Conservation (phyloP, 768 basidiomycete genomes). For the Kwoniella dendrophila region DNA sequence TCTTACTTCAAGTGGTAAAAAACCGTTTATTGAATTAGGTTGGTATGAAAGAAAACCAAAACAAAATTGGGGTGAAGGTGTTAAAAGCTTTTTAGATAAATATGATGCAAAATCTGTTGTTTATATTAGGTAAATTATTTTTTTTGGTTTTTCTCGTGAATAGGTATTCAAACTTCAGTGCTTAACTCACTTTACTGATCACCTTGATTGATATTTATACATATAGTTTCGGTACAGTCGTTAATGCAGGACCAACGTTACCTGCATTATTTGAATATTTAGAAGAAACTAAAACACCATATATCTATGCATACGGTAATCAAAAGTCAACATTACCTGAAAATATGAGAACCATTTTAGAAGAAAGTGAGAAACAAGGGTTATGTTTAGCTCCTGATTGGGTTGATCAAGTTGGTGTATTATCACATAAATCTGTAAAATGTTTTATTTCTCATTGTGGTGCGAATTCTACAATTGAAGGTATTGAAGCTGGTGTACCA, state of each 20-base stretch:
- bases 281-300: constrained; percentile 9
- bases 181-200: not conserved
- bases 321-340: constrained; percentile 17
- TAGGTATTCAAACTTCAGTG: not conserved
- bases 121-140: constrained; percentile 23
- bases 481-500: constrained; percentile 22
- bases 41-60: constrained; percentile 21
- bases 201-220: too few species aligned
- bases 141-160: too few species aligned
- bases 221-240: constrained; percentile 28
- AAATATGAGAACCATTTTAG: constrained; percentile 10
- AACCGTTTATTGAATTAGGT: constrained; percentile 16
- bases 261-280: constrained; percentile 12
- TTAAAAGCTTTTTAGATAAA: constrained; percentile 20
- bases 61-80: constrained; percentile 9
- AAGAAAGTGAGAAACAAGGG: constrained; percentile 15
- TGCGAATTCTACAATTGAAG: constrained; percentile 21
- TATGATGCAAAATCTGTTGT: constrained; percentile 12
- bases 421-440: constrained; percentile 9
- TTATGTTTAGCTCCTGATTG: constrained; percentile 20
- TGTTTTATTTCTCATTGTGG: constrained; percentile 27
- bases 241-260: constrained; percentile 10
- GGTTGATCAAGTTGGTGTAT: constrained; percentile 24
- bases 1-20: constrained; percentile 8
- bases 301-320: constrained; percentile 23